Evolutionary conservation across 495 filamentous ascomycete genomes (phyloP).

Genomic region (Mytilinidion resinicola): DNA sequence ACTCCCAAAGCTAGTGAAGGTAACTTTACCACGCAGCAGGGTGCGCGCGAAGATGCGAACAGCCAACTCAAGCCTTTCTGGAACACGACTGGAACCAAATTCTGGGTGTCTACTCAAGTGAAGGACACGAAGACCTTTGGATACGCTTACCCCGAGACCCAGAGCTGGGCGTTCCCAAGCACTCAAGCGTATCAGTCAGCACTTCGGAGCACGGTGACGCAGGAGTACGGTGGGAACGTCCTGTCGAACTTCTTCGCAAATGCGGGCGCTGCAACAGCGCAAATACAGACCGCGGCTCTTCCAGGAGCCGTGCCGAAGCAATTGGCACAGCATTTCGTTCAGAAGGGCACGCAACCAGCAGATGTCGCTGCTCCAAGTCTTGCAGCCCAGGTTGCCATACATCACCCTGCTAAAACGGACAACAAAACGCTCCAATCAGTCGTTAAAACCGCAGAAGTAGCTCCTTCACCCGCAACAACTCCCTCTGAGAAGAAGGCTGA

Average conservation of each 20-base stretch:
- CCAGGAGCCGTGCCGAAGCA: neutral
- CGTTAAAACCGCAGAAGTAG: neutral
- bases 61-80: constrained; percentile 12
- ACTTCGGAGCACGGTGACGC: constrained; percentile 1
- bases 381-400: too few species aligned
- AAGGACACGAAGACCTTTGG: constrained; percentile 12
- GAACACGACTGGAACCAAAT: constrained; percentile 5
- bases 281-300: neutral
- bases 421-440: too few species aligned
- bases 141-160: constrained; percentile 19
- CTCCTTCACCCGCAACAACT: neutral
- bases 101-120: constrained; percentile 10
- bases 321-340: too few species aligned
- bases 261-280: neutral
- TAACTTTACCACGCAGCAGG: constrained; percentile 4
- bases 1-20: neutral
- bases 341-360: too few species aligned
- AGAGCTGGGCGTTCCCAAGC: constrained; percentile 6
- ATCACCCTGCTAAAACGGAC: too few species aligned
- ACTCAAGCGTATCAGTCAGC: constrained; percentile 9
- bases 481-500: neutral
- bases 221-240: constrained; percentile 11
- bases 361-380: too few species aligned
- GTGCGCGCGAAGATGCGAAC: neutral
- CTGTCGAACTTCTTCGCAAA: constrained; percentile 11